Evolutionary conservation across 805 yeast species (phyloP).

Genomic region (Hanseniaspora mollemarum): DNA sequence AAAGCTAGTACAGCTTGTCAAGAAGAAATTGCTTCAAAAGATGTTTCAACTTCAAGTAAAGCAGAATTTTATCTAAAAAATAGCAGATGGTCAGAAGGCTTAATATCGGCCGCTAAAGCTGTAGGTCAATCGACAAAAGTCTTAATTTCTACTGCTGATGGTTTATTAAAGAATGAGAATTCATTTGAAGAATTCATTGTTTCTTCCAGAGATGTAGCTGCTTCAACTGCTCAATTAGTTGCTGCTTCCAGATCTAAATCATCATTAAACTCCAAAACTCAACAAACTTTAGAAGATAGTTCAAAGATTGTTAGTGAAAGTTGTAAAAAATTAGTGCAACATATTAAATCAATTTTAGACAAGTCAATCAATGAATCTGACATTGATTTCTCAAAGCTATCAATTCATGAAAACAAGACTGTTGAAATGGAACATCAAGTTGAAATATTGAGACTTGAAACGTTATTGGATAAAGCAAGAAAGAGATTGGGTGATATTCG

Average conservation of each 20-base stretch:
- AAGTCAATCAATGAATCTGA: conserved; percentile 32
- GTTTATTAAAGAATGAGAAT: conserved; percentile 52
- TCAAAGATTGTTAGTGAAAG: conserved; percentile 62
- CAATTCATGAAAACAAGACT: conserved; percentile 72
- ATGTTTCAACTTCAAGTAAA: conserved; percentile 37
- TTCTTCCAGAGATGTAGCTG: conserved; percentile 83
- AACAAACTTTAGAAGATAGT: conserved; percentile 58
- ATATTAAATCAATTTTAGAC: conserved; percentile 51
- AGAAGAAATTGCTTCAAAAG: conserved; percentile 60
- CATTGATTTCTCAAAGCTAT: conserved; percentile 54
- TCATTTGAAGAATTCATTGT: conserved; percentile 76
- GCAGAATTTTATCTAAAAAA: conserved; percentile 76
- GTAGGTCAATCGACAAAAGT: conserved; percentile 74
- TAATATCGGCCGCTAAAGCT: conserved; percentile 77
- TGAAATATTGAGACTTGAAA: conserved; percentile 72
- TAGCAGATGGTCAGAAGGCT: conserved; percentile 88
- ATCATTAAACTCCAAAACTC: conserved; percentile 61
- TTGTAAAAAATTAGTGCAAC: conserved; percentile 57
- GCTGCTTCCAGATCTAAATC: conserved; percentile 86
- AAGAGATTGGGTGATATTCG: conserved; percentile 77
- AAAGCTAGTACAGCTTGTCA: conserved; percentile 71
- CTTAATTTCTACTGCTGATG: conserved; percentile 79
- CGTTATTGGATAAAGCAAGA: conserved; percentile 57
- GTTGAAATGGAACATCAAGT: conserved; percentile 90
- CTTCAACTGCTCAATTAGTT: conserved; percentile 83